phyloP scores from a whole-genome alignment of 495 filamentous ascomycete species.

The Cenococcum geophilum region DNA sequence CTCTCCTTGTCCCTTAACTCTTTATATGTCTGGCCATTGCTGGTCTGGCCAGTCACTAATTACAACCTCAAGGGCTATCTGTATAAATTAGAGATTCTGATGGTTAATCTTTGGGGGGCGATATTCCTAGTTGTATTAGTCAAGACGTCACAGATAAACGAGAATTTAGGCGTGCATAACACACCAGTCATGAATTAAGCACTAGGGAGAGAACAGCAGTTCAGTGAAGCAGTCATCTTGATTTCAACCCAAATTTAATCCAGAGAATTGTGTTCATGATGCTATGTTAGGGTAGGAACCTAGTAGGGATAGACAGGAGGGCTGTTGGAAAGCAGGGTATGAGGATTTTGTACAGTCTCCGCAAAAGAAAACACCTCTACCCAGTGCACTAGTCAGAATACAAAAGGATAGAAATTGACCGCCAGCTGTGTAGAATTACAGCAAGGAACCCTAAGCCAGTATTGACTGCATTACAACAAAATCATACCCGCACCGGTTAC shows the following conservation, averaged over 20 bases:
- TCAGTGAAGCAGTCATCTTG: background rate
- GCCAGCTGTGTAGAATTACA: background rate
- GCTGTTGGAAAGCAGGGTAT: constrained; percentile 1
- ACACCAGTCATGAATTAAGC: too few species aligned
- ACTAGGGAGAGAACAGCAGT: background rate
- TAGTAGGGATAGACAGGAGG: background rate
- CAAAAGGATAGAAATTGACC: constrained; percentile 4
- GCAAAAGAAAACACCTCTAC: constrained; percentile 7
- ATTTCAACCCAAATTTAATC: background rate
- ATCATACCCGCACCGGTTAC: constrained; percentile 69
- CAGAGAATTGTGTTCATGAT: background rate
- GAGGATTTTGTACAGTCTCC: constrained; percentile 1
- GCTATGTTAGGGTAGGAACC: background rate
- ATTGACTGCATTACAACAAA: constrained; percentile 52
- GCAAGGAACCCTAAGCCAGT: background rate
- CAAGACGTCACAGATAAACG: too few species aligned
- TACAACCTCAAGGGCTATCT: too few species aligned
- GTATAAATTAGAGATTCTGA: too few species aligned
- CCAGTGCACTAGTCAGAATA: constrained; percentile 1
- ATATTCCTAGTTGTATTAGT: too few species aligned
- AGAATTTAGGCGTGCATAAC: too few species aligned
- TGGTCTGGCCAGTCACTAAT: too few species aligned
- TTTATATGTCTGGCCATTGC: too few species aligned
- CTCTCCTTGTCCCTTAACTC: too few species aligned
- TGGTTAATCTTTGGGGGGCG: too few species aligned